Base-by-base conservation (phyloP, 805 yeast species). In the Suhomyces pyralidae region DNA sequence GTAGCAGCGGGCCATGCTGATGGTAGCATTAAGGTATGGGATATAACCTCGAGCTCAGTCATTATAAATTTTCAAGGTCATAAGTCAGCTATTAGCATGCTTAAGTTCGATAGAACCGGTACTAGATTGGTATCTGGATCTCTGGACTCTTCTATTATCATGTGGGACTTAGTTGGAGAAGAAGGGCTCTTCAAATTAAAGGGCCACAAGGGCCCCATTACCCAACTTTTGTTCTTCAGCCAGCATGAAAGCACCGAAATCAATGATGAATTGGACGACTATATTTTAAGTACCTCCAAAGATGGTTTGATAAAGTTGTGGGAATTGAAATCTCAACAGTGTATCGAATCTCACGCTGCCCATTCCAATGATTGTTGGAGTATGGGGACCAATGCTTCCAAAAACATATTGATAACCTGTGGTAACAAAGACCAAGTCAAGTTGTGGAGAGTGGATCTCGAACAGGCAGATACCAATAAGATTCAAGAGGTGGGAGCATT, bases 141-240 rank as follows among this genome's bases (percentile, higher is more conserved):
- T 0, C 81, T 81, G 47, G 99, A 94, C 68, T 81, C 97, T 3
- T 77, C 82, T 51, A 82, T 93, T 32, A 86, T 94, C 56, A 78
- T 91, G 59, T 94, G 99, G 99, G 99, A 94, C 73, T 80, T 94
- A 51, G 92, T 94, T 14, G 88, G 90, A 8, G 99, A 94, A 74
- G 84, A 81, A 25, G 99, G 99, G 10, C 70, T 93, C 32, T 88
- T 82, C 73, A 86, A 93, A 62, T 78, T 94, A 55, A 83, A 88
- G 66, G 91, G 97, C 5, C 99, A 94, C 68, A 86, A 88, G 66
- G 93, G 90, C 59, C 88, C 85, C 59, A 86, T 94, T 58, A 92
- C 97, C 1, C 96, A 96, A 0, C 60, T 90, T 40, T 69, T 76
- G 56, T 80, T 86, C 48, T 59, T 83, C 36, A 64, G 74, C 28